Evolutionary conservation across 306 rosid species (phyloP).

Genomic region (Phaseolus lunatus): DNA sequence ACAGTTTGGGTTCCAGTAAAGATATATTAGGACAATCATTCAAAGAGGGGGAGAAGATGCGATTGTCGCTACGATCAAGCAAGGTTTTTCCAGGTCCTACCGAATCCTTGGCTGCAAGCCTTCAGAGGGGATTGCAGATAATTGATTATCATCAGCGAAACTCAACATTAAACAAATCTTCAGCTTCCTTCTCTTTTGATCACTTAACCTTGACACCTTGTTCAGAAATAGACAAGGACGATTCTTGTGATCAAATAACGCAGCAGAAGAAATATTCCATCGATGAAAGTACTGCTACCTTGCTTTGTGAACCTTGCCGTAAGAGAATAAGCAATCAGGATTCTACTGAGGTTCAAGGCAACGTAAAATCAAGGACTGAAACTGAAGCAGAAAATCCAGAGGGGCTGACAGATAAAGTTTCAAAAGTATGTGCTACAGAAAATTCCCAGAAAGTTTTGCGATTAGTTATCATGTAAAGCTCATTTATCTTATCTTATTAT

Average conservation of each 20-base stretch:
- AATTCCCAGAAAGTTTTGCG: constrained; percentile 7
- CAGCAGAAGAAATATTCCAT: constrained; percentile 51
- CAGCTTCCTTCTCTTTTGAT: constrained; percentile 87
- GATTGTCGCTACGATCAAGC: constrained; percentile 69
- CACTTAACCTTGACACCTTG: constrained; percentile 62
- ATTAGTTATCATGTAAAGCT: constrained; percentile 1
- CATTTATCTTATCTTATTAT: background rate
- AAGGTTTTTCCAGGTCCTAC: constrained; percentile 74
- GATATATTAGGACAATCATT: constrained; percentile 63
- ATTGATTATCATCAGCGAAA: constrained; percentile 87
- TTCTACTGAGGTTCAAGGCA: constrained; percentile 52
- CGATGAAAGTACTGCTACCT: constrained; percentile 53
- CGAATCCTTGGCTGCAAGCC: constrained; percentile 93
- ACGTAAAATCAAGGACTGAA: constrained; percentile 54
- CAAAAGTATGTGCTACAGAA: constrained; percentile 46
- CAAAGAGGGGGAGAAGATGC: constrained; percentile 55
- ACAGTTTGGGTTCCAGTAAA: constrained; percentile 56
- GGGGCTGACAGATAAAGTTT: constrained; percentile 43
- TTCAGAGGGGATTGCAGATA: constrained; percentile 89
- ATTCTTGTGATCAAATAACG: constrained; percentile 50
- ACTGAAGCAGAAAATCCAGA: constrained; percentile 54
- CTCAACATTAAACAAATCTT: constrained; percentile 70
- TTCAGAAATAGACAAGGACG: constrained; percentile 57
- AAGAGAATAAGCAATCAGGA: constrained; percentile 51
- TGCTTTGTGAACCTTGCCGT: constrained; percentile 78